Percentiles rank a stretch among this genome's conserved stretches.
Evolutionary conservation across 2,329 filamentous ascomycete species (phyloP).

Genomic region (Harringtonia lauricola): DNA sequence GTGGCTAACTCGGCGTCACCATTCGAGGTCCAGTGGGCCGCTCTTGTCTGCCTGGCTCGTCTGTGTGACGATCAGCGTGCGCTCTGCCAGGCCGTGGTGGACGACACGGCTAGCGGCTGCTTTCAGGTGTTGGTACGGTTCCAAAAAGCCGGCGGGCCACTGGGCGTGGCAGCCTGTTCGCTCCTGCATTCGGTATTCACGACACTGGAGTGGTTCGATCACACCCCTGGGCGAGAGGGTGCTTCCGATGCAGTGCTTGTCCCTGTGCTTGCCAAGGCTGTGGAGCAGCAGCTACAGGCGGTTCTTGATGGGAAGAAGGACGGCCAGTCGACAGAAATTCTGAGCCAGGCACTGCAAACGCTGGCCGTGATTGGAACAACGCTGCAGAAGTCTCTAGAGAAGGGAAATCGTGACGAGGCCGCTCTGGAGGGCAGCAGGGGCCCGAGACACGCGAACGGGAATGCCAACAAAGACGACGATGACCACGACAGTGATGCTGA

Average conservation of each 20-base stretch:
- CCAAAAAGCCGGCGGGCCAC: conserved; percentile 33
- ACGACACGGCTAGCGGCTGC: conserved; percentile 28
- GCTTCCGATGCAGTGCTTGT: conserved; percentile 40
- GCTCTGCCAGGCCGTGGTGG: conserved; percentile 42
- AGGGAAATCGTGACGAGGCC: conserved; percentile 27
- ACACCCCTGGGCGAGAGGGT: conserved; percentile 33
- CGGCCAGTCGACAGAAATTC: conserved; percentile 25
- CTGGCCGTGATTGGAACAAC: conserved; percentile 53
- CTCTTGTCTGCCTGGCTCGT: conserved; percentile 43
- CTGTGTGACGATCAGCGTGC: conserved; percentile 41
- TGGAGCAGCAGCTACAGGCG: conserved; percentile 19
- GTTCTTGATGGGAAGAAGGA: conserved; percentile 12
- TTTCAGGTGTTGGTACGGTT: conserved; percentile 39
- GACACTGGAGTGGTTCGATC: conserved; percentile 40
- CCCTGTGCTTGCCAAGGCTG: conserved; percentile 27
- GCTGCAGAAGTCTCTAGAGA: conserved; percentile 39
- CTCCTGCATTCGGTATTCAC: conserved; percentile 53
- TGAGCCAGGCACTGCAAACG: conserved; percentile 48
- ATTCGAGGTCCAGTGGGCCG: conserved; percentile 32
- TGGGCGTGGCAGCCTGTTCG: conserved; percentile 46
- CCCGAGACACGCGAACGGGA: conserved; percentile 15
- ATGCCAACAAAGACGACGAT: conserved; percentile 20
- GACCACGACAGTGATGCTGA: conserved; percentile 23
- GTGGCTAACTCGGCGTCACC: conserved; percentile 28
- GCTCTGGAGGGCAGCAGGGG: conserved; percentile 21